Evolutionary conservation across 805 yeast genomes (phyloP).

Genomic region (Kazachstania bromeliacearum): DNA sequence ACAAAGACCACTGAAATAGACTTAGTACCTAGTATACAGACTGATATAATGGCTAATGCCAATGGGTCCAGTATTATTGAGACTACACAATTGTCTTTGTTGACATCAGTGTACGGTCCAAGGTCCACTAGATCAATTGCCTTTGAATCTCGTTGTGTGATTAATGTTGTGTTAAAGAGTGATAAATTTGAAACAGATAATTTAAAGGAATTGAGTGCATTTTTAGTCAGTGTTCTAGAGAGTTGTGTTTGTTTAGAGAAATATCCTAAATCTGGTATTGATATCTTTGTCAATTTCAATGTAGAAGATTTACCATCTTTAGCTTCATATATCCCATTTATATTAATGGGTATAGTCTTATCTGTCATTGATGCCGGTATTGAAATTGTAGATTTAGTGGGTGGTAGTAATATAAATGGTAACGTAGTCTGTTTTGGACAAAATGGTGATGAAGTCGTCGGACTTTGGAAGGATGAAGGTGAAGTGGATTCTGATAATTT

Average conservation of each 20-base stretch:
- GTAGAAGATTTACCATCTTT: constrained; percentile 13
- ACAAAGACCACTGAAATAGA: background rate
- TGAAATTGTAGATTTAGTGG: constrained; percentile 67
- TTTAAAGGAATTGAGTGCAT: constrained; percentile 36
- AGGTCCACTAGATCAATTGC: constrained; percentile 65
- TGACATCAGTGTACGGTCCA: constrained; percentile 79
- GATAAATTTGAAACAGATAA: constrained; percentile 19
- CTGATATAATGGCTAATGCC: constrained; percentile 59
- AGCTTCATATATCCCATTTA: constrained; percentile 30
- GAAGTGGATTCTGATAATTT: constrained; percentile 12
- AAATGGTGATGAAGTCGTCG: constrained; percentile 49
- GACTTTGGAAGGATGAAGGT: constrained; percentile 44
- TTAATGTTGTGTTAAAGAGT: constrained; percentile 43
- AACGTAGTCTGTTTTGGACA: constrained; percentile 44
- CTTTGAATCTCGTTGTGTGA: constrained; percentile 54
- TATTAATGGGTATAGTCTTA: constrained; percentile 39
- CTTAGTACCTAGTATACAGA: constrained; percentile 29
- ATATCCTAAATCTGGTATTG: constrained; percentile 88
- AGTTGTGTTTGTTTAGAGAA: constrained; percentile 41
- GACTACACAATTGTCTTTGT: constrained; percentile 39
- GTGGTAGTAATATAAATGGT: constrained; percentile 45
- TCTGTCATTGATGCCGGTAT: constrained; percentile 83
- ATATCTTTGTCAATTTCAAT: constrained; percentile 61
- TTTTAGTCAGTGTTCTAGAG: constrained; percentile 31
- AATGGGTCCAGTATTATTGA: constrained; percentile 82